A percentile compares a stretch with the other conserved stretches of the same genome.
Evolutionary conservation across 2,329 filamentous ascomycete species (phyloP).

Genomic region (Venturia aucupariae): DNA sequence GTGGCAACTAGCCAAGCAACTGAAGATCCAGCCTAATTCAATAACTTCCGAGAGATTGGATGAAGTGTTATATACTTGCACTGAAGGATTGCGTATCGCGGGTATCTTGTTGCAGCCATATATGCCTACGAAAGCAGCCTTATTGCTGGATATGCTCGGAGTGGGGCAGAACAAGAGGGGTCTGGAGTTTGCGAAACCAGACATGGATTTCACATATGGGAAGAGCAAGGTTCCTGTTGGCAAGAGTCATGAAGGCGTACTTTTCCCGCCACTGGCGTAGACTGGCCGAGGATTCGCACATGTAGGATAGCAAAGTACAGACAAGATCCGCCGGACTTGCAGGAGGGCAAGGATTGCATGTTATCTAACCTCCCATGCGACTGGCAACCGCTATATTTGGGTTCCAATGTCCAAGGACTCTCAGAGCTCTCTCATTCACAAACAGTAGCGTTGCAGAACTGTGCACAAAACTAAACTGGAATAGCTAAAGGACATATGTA

Average conservation of each 20-base stretch:
- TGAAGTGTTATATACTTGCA: conserved; percentile 57
- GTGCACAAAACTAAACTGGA: too few species aligned
- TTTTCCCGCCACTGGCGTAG: conserved; percentile 10
- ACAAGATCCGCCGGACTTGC: neutral
- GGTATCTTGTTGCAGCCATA: conserved; percentile 85
- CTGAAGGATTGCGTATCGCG: conserved; percentile 68
- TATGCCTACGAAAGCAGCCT: conserved; percentile 68
- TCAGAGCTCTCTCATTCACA: too few species aligned
- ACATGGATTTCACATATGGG: conserved; percentile 64
- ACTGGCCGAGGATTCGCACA: neutral
- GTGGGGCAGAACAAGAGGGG: conserved; percentile 55
- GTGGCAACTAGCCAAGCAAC: conserved; percentile 43
- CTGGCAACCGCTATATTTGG: too few species aligned
- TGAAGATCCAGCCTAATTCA: conserved; percentile 25
- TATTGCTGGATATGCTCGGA: conserved; percentile 68
- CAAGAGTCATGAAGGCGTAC: neutral
- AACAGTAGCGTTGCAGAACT: too few species aligned
- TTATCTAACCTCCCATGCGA: too few species aligned
- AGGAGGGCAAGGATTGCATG: too few species aligned
- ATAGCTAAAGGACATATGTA: too few species aligned
- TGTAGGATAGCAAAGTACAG: neutral
- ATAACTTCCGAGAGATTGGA: conserved; percentile 36
- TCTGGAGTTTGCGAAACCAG: conserved; percentile 52
- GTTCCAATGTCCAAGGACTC: too few species aligned
- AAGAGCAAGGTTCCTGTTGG: conserved; percentile 21